Conservation (phyloP, 306 rosid genomes). For the Cucumis hystrix region DNA sequence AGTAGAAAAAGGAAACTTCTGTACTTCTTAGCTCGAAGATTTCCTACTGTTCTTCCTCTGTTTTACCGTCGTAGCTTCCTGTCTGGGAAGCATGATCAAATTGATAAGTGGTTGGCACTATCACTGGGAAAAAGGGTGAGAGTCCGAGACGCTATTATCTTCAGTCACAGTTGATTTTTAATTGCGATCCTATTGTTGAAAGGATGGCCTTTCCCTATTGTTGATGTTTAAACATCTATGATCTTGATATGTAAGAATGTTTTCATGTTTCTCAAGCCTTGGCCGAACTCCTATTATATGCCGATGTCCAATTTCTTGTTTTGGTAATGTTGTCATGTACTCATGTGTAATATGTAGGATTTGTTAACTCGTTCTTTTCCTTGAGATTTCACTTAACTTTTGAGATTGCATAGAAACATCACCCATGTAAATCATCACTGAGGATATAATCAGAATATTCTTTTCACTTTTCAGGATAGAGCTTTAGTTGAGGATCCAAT, state of each 20-base stretch:
- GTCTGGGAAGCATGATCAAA: conserved; percentile 84
- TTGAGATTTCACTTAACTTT: neutral
- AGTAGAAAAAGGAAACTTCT: conserved; percentile 43
- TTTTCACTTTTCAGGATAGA: conserved; percentile 45
- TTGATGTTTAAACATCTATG: neutral
- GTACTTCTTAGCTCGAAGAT: conserved; percentile 57
- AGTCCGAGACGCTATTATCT: conserved; percentile 4
- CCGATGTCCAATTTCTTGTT: neutral
- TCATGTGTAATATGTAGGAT: neutral
- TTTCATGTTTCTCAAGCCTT: neutral
- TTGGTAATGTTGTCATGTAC: neutral
- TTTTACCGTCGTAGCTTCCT: conserved; percentile 68
- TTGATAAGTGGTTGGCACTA: conserved; percentile 76
- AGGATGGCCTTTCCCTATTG: neutral
- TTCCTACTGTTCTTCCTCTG: conserved; percentile 51
- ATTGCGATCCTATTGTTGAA: neutral
- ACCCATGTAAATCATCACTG: neutral
- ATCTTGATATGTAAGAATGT: neutral
- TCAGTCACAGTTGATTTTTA: neutral
- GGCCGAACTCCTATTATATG: neutral
- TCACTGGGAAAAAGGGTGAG: conserved; percentile 80
- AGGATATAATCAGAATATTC: neutral
- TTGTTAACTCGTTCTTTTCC: neutral
- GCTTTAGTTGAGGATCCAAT: conserved; percentile 89
- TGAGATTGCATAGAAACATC: neutral